Base-by-base conservation (phyloP, 352 stramenopile genomes). In the Saprolegnia diclina region DNA sequence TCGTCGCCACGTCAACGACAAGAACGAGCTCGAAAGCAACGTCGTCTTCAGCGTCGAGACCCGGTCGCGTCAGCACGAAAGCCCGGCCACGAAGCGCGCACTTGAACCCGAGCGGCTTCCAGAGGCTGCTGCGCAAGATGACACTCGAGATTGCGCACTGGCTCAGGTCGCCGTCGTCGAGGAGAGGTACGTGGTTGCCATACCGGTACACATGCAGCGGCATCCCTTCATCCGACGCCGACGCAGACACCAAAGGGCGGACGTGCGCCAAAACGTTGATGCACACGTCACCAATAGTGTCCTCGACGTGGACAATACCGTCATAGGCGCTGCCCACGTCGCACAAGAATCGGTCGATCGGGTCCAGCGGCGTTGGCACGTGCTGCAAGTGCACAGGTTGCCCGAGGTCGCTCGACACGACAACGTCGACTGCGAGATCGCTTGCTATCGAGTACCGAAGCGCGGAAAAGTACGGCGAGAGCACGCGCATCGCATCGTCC, bases 401-500 rank as follows among this genome's bases (percentile, higher is more conserved):
- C 5, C 38, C 67, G 21, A 90, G 76, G 45, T 89, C 73, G 46
- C 90, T 83, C 11, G 29, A 35, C 29, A 35, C 29, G 38, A 42
- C 65, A 63, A 92, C 90, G 26, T 86, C 72, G 4, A 92, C 78
- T 21, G 73, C 72, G n/a, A 91, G 56, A 50, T 73, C 82, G 2
- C 75, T 71, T 53, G 77, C 79, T 21, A 83, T 65, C 0, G 76
- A 85, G 64, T 90, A 94, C 18, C 80, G 73, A 29, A 91, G 63
- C 50, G 64, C 88, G 71, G 90, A 79, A 35, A 94, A 91, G 61
- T 92, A 94, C 29, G 84, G 37, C 9, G 79, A 73, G 22, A 94
- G 61, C 16, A 65, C 72, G 35, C 87, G 78, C 10, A 79, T 77
- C 29, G 76, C 81, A 21, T 77, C 75, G 29, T 85, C 79, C 6